phyloP scores from a whole-genome alignment of 2,329 filamentous ascomycete species.

The Diaporthe sp. region DNA sequence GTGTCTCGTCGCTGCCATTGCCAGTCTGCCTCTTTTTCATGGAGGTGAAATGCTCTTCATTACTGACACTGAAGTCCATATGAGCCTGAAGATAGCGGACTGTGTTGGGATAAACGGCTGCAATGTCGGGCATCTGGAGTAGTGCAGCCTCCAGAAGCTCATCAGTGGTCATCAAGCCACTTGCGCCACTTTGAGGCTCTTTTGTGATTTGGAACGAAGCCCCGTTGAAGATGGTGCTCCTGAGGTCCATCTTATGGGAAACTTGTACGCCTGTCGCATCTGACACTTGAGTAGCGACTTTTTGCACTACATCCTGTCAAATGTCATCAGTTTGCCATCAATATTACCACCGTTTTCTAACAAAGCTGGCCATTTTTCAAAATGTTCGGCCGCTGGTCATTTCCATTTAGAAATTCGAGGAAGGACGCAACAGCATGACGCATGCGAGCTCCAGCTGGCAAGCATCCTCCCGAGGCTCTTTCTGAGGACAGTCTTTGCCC shows the following conservation, averaged over 20 bases:
- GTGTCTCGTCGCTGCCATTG: constrained; percentile 12
- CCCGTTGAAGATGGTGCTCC: constrained; percentile 23
- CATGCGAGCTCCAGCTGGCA: not conserved
- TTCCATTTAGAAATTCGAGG: not conserved
- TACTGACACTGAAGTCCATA: not conserved
- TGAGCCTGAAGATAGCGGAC: constrained; percentile 21
- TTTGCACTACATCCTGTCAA: constrained; percentile 10
- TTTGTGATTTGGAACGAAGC: constrained; percentile 23
- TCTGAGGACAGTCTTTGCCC: not conserved
- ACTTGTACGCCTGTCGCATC: constrained; percentile 15
- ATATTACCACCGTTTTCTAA: not conserved
- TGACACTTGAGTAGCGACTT: constrained; percentile 12
- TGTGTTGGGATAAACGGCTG: constrained; percentile 31
- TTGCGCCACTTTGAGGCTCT: not conserved
- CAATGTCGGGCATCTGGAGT: constrained; percentile 27
- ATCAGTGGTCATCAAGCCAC: not conserved
- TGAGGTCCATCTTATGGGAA: constrained; percentile 30
- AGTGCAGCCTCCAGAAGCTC: constrained; percentile 22
- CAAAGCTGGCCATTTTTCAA: not conserved
- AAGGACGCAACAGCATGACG: not conserved
- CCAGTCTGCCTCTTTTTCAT: not conserved
- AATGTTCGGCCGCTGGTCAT: not conserved
- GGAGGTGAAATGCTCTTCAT: not conserved
- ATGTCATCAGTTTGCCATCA: not conserved
- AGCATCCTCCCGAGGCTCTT: not conserved